Evolutionary conservation across 1,139 yeast genomes (phyloP).

Genomic region (Pichia terricola): DNA sequence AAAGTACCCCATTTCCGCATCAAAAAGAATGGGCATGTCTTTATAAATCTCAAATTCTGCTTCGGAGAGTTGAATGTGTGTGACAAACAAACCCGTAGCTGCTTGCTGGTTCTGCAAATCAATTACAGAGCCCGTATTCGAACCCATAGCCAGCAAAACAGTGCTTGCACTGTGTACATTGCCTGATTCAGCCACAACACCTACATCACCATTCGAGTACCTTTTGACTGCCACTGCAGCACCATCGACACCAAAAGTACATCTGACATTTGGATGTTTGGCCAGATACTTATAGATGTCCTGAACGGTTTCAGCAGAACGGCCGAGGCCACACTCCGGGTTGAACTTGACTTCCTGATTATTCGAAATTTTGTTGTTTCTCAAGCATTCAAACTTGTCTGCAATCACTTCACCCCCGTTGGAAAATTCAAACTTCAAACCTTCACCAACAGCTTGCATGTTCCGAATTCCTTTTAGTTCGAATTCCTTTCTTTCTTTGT

Average conservation of each 20-base stretch:
- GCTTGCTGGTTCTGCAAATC: conserved; percentile 28
- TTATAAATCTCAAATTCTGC: conserved; percentile 23
- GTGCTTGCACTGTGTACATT: conserved; percentile 23
- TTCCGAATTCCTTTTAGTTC: conserved; percentile 14
- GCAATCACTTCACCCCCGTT: conserved; percentile 8
- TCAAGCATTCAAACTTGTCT: conserved; percentile 9
- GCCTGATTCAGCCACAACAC: conserved; percentile 15
- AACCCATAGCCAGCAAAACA: conserved; percentile 29
- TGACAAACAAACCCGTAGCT: conserved; percentile 31
- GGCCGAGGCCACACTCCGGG: conserved; percentile 29
- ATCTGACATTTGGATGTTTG: conserved; percentile 19
- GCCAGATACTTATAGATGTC: conserved; percentile 18
- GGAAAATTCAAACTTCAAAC: conserved; percentile 10
- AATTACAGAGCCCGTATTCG: conserved; percentile 27
- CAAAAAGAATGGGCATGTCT: conserved; percentile 30
- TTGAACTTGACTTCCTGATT: conserved; percentile 15
- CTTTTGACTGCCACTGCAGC: conserved; percentile 13
- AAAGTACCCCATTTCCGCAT: conserved; percentile 39
- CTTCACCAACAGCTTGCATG: conserved; percentile 20
- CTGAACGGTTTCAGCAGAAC: conserved; percentile 25
- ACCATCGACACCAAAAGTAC: conserved; percentile 26
- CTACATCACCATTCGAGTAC: conserved; percentile 6
- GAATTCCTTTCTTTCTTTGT: conserved; percentile 11
- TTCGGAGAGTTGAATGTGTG: conserved; percentile 26
- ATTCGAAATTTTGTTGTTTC: conserved; percentile 10